Evolutionary conservation across 2,329 filamentous ascomycete genomes (phyloP).

Genomic region (Sporothrix dimorphospora): DNA sequence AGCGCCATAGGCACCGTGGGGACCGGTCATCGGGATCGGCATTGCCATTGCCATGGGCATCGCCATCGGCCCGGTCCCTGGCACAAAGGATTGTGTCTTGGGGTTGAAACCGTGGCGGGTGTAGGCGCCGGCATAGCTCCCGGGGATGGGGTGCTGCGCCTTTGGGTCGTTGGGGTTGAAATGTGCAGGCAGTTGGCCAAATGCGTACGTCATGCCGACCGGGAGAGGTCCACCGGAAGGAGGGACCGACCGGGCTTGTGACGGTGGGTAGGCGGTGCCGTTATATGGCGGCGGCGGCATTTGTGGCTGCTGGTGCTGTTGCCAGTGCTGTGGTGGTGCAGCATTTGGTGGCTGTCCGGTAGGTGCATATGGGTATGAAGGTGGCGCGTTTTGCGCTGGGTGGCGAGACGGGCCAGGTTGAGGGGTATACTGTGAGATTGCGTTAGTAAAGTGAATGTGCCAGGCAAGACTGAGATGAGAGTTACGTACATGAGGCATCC

Average conservation of each 20-base stretch:
- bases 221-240: conserved; percentile 33
- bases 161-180: conserved; percentile 71
- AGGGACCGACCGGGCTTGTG: conserved; percentile 33
- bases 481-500: conserved; percentile 34
- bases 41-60: conserved; percentile 52
- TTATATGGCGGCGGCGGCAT: conserved; percentile 35
- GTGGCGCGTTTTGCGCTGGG: conserved; percentile 11
- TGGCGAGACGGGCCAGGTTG: conserved; percentile 37
- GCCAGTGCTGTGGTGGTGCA: conserved; percentile 44
- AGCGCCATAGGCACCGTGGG: not conserved
- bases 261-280: conserved; percentile 38
- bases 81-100: conserved; percentile 90
- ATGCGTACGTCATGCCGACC: conserved; percentile 66
- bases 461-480: too few relatives aligned
- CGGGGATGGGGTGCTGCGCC: conserved; percentile 80
- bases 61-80: conserved; percentile 57
- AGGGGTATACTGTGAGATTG: conserved; percentile 42
- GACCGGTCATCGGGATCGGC: conserved; percentile 37
- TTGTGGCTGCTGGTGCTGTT: conserved; percentile 33
- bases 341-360: conserved; percentile 39
- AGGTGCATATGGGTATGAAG: conserved; percentile 40
- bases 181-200: conserved; percentile 74
- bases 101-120: conserved; percentile 89
- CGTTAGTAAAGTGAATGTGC: not conserved
- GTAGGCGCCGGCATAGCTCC: conserved; percentile 62